Percentiles rank a stretch among this genome's conserved stretches.
These are phyloP conservation scores for Trichoderma sp. DNA, from an alignment of 2,329 filamentous ascomycete species.

Conservation along the genomic window DNA sequence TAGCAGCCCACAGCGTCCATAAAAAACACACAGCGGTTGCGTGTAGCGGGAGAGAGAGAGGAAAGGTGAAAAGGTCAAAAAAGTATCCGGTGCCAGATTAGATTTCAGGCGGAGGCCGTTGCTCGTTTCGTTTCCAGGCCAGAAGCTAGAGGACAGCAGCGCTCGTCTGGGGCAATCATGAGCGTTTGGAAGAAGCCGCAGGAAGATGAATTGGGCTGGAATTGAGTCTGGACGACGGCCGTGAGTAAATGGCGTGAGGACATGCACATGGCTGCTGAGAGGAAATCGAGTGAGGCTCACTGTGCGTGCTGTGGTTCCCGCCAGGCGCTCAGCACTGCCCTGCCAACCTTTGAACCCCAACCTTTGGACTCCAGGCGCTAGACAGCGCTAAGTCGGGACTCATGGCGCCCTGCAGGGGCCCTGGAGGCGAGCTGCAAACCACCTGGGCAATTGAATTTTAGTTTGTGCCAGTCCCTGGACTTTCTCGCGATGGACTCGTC, in stretches of 20 bases:
- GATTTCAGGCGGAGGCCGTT: neutral
- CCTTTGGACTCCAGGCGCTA: neutral
- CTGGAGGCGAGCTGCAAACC: neutral
- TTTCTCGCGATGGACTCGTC: neutral
- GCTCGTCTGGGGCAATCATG: neutral
- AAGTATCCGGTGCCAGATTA: neutral
- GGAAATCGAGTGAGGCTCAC: neutral
- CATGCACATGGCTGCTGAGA: neutral
- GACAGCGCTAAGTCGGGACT: neutral
- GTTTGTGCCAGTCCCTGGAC: neutral
- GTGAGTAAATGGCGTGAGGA: conserved; percentile 15
- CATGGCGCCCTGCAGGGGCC: neutral
- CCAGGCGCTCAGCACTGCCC: conserved; percentile 2
- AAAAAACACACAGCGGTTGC: neutral
- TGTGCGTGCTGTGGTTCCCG: neutral
- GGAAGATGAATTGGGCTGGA: conserved; percentile 4
- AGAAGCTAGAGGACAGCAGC: neutral
- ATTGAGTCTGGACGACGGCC: neutral
- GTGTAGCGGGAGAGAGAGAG: neutral
- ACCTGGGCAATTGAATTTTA: neutral
- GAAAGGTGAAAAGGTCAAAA: neutral
- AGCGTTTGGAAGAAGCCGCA: conserved; percentile 1
- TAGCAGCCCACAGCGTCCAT: neutral
- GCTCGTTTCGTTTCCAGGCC: neutral
- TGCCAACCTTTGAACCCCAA: neutral